Base-by-base conservation (phyloP, 2,329 filamentous ascomycete genomes). In the Pseudogymnoascus pannorum region DNA sequence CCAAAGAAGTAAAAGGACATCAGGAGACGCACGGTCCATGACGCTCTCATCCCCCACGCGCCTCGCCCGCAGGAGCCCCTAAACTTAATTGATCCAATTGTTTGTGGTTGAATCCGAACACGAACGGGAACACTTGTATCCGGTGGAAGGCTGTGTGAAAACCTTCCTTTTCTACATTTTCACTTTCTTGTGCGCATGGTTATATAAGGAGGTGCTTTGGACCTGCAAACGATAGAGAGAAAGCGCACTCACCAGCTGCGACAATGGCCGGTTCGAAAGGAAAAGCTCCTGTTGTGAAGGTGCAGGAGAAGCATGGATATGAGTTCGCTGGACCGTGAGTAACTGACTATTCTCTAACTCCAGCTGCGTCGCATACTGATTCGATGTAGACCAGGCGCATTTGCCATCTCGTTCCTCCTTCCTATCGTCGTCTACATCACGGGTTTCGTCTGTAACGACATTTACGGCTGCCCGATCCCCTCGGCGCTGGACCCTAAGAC, bases 401-500 rank as follows among this genome's bases (percentile, higher is more conserved):
- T 87, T 64, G 82, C 77, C 64, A 90, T 97, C 70, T 89, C 89
- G 6, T 87, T 95, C 69, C 87, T 87, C 61, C 84, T 97, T 0
- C 93, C 93, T 0, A 64, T 92, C 42, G 81, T 92, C 66, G 83
- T 91, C 68, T 96, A 94, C 76, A 72, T 86, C 68, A 87, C 93
- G 71, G 82, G 87, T 54, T 96, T 97, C 72, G 79, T 88, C 69
- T 97, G 93, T 81, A 97, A 97, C 77, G 92, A 97, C 73, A 79
- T 95, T 65, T 88, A 91, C 7, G 93, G 94, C 62, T 97, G 94
- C 72, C 94, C 93, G 54, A 87, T 90, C 2, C 91, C 92, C 3
- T 91, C 89, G 3, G 80, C 93, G 7, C 81, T 96, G 36, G 80
- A 82, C 67, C 92, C 89, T 31, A 86, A 82, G 61, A 88, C 83